Evolutionary conservation across 75 land plant species (phyloP).

Genomic region (Pinus taeda): DNA sequence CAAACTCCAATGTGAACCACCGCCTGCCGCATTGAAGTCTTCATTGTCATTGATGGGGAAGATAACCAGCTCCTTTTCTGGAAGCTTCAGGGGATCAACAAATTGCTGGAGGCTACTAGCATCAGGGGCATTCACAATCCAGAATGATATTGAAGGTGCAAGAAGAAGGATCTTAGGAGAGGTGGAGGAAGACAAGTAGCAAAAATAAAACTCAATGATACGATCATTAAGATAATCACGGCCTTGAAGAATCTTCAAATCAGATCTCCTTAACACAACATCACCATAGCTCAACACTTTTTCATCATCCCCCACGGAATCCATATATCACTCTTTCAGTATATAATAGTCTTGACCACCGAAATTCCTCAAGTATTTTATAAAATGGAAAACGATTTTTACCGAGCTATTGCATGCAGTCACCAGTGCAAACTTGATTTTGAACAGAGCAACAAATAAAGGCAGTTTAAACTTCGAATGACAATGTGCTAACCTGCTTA

Average conservation of each 20-base stretch:
- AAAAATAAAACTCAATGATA: conserved; percentile 82
- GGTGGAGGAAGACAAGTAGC: conserved; percentile 35
- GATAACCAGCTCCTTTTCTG: conserved; percentile 44
- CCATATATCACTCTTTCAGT: background rate
- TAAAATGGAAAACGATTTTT: background rate
- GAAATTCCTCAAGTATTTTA: too few species aligned
- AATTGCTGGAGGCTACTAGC: conserved; percentile 21
- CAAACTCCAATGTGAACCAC: conserved; percentile 91
- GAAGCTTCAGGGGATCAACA: conserved; percentile 43
- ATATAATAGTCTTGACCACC: background rate
- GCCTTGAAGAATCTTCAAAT: conserved; percentile 62
- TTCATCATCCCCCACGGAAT: conserved; percentile 30
- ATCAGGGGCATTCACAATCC: conserved; percentile 61
- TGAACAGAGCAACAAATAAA: background rate
- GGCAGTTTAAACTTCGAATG: background rate
- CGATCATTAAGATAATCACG: conserved; percentile 74
- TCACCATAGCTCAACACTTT: conserved; percentile 75
- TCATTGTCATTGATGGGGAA: conserved; percentile 81
- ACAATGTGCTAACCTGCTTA: background rate
- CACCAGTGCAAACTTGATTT: background rate
- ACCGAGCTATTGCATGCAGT: background rate
- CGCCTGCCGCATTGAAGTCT: conserved; percentile 65
- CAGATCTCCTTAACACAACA: conserved; percentile 76
- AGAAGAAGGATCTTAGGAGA: conserved; percentile 48
- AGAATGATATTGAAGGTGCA: conserved; percentile 72